Evolutionary conservation across 345 rosid species (phyloP).

Genomic region (Euphorbia lathyris): DNA sequence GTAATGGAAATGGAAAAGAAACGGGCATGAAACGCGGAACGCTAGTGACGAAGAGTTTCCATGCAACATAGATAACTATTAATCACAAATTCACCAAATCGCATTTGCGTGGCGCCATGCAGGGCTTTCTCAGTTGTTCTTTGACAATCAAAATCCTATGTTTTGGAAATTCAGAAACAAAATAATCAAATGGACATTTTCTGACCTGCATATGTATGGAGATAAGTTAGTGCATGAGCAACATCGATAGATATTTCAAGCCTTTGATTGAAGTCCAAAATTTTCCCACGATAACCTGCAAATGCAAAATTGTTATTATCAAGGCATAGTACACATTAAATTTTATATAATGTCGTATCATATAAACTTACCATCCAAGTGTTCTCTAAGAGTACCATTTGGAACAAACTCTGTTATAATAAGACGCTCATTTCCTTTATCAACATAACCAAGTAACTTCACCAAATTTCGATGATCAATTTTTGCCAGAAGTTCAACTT

Average conservation of each 20-base stretch:
- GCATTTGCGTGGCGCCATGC: too few relatives aligned
- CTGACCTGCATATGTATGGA: slow-evolving; percentile 85
- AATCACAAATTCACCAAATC: too few relatives aligned
- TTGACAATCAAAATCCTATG: background rate
- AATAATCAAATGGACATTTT: background rate
- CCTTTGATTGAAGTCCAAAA: slow-evolving; percentile 84
- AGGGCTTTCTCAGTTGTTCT: too few relatives aligned
- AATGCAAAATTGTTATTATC: slow-evolving; percentile 3
- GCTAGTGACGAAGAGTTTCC: too few relatives aligned
- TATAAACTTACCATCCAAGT: slow-evolving; percentile 76
- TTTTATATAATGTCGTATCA: background rate
- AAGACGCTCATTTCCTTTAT: slow-evolving; percentile 79
- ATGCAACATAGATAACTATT: too few relatives aligned
- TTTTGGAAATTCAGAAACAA: slow-evolving; percentile 5
- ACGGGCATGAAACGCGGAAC: too few relatives aligned
- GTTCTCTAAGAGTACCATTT: slow-evolving; percentile 94
- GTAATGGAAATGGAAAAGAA: too few relatives aligned
- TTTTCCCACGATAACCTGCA: slow-evolving; percentile 63
- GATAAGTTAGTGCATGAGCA: slow-evolving; percentile 93
- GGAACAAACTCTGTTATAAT: slow-evolving; percentile 85
- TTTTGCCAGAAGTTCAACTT: slow-evolving; percentile 88
- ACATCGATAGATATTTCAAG: slow-evolving; percentile 90
- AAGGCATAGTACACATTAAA: slow-evolving; percentile 9
- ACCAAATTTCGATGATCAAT: slow-evolving; percentile 88
- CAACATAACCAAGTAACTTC: slow-evolving; percentile 85